Conservation (phyloP, 2,329 filamentous ascomycete genomes). For the Fusarium sp. region DNA sequence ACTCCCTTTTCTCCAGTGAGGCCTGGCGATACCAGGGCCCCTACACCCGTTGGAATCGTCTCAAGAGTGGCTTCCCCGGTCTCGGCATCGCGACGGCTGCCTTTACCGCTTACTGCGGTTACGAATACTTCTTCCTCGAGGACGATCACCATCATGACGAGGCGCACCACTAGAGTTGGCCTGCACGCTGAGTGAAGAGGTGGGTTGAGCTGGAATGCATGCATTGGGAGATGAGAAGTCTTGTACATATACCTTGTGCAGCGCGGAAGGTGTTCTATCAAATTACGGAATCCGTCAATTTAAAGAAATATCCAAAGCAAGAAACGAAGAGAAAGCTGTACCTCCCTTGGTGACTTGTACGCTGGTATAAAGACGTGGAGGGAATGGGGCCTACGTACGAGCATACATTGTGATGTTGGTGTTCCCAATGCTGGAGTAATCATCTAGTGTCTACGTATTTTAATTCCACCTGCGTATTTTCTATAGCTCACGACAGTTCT, state of each 20-base stretch:
- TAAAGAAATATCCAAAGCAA: constrained; percentile 24
- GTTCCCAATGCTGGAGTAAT: neutral
- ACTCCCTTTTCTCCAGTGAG: constrained; percentile 68
- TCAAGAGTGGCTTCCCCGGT: constrained; percentile 86
- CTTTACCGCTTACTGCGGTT: constrained; percentile 88
- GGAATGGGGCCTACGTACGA: neutral
- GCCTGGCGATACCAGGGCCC: constrained; percentile 92
- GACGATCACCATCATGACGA: constrained; percentile 70
- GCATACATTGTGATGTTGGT: neutral
- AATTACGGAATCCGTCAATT: constrained; percentile 34
- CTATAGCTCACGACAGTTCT: neutral
- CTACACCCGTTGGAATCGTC: constrained; percentile 89
- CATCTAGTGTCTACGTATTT: neutral
- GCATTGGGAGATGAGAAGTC: constrained; percentile 17
- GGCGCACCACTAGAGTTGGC: constrained; percentile 57
- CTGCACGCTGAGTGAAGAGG: constrained; percentile 23
- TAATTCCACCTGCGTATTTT: neutral
- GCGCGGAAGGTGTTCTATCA: constrained; percentile 30
- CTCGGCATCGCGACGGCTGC: constrained; percentile 92
- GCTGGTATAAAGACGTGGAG: neutral
- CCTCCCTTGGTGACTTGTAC: neutral
- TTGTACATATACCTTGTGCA: constrained; percentile 42
- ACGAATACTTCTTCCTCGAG: constrained; percentile 86
- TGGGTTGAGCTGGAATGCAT: constrained; percentile 20
- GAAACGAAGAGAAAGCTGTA: neutral